These are phyloP conservation scores for Rubus idaeus DNA, from an alignment of 306 rosid species.

Conservation along the genomic window DNA sequence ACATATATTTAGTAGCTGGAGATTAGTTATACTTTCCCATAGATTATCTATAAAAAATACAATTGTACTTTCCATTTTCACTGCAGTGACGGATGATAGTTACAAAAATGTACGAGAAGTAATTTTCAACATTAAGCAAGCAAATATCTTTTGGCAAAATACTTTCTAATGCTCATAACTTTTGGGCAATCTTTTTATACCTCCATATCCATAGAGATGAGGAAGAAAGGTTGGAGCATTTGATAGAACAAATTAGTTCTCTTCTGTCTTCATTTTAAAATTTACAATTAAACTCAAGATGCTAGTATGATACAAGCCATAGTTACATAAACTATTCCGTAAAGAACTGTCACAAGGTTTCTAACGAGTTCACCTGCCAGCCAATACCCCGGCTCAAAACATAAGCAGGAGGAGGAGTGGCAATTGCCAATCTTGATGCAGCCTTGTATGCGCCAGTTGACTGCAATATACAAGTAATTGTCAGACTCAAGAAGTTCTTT, in stretches of 20 bases:
- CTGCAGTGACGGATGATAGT: background rate
- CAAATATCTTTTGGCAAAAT: background rate
- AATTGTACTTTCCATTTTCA: background rate
- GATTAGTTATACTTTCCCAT: background rate
- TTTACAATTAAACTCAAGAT: background rate
- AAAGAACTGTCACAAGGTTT: background rate
- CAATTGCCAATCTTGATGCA: conserved; percentile 90
- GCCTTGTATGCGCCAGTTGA: conserved; percentile 94
- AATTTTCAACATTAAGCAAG: background rate
- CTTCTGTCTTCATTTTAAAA: background rate
- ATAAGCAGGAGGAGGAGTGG: conserved; percentile 97
- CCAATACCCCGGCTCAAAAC: conserved; percentile 98
- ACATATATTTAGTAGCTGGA: background rate
- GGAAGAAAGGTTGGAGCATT: background rate
- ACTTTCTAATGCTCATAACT: background rate
- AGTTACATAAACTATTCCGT: background rate
- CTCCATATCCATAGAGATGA: background rate
- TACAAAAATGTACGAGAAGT: background rate
- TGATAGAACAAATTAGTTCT: background rate
- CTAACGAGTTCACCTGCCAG: conserved; percentile 73
- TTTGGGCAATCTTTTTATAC: background rate
- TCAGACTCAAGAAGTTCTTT: conserved; percentile 5
- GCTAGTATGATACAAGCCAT: background rate
- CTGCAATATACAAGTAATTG: conserved; percentile 40
- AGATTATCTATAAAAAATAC: background rate